A percentile compares a stretch with the other conserved stretches of the same genome.
These are phyloP conservation scores for peach (Prunus persica) DNA, from an alignment of 306 rosid species.

Conservation along the genomic window Prunus_persica_NCBIv2 NC_034011.1:694501-695000, in stretches of 20 bases:
- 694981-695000: slow-evolving; percentile 7
- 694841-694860: slow-evolving; percentile 58
- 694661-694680: not conserved
- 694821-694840: slow-evolving; percentile 45
- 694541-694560: not conserved
- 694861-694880: slow-evolving; percentile 69
- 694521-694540: not conserved
- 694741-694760: slow-evolving; percentile 43
- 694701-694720: slow-evolving; percentile 14
- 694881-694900: slow-evolving; percentile 63
- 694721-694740: slow-evolving; percentile 4
- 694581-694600: not conserved
- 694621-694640: not conserved
- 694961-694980: slow-evolving; percentile 56
- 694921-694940: slow-evolving; percentile 45
- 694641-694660: not conserved
- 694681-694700: not conserved
- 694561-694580: not conserved
- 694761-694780: slow-evolving; percentile 60
- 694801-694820: slow-evolving; percentile 41
- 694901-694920: slow-evolving; percentile 53
- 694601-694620: not conserved
- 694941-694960: slow-evolving; percentile 47
- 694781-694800: slow-evolving; percentile 40
- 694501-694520: not conserved